Evolutionary conservation across 495 filamentous ascomycete genomes (phyloP).

Genomic region (Aspergillus coremiiformis): DNA sequence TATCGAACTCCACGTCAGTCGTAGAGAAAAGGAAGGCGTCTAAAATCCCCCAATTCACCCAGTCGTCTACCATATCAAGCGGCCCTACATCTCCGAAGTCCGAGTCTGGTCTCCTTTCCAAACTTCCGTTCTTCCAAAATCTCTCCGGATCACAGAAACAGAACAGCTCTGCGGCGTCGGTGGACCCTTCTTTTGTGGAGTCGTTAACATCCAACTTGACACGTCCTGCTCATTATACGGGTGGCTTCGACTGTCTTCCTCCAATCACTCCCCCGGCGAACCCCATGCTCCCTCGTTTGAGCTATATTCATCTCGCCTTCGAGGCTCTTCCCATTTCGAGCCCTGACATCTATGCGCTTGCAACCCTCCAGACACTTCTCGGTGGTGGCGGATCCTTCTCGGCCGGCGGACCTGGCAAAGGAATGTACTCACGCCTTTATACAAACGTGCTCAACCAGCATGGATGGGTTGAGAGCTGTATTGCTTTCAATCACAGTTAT

Average conservation of each 20-base stretch:
- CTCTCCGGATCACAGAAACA: constrained; percentile 63
- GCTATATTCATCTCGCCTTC: constrained; percentile 90
- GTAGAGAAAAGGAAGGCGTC: constrained; percentile 33
- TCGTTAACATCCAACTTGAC: constrained; percentile 49
- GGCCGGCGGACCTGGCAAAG: constrained; percentile 96
- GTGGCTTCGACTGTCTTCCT: constrained; percentile 82
- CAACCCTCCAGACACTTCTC: constrained; percentile 92
- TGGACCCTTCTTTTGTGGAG: constrained; percentile 36
- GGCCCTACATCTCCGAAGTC: constrained; percentile 33
- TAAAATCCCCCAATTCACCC: constrained; percentile 35
- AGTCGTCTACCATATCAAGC: constrained; percentile 33
- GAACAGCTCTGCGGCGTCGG: constrained; percentile 48
- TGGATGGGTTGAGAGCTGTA: constrained; percentile 90
- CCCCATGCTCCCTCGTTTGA: constrained; percentile 71
- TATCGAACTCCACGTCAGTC: constrained; percentile 42
- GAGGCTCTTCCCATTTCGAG: constrained; percentile 88
- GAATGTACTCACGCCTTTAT: constrained; percentile 96
- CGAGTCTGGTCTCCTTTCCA: constrained; percentile 59
- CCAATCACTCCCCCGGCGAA: constrained; percentile 68
- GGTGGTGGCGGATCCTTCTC: constrained; percentile 95
- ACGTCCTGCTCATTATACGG: constrained; percentile 78
- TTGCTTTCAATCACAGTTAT: constrained; percentile 95
- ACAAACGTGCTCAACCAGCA: constrained; percentile 97
- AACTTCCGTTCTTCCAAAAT: constrained; percentile 90
- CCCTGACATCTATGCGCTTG: constrained; percentile 90